These are phyloP conservation scores for Kickxella alabastrina DNA, from an alignment of 192 early-diverging fungal genomes.

Conservation along the genomic window DNA sequence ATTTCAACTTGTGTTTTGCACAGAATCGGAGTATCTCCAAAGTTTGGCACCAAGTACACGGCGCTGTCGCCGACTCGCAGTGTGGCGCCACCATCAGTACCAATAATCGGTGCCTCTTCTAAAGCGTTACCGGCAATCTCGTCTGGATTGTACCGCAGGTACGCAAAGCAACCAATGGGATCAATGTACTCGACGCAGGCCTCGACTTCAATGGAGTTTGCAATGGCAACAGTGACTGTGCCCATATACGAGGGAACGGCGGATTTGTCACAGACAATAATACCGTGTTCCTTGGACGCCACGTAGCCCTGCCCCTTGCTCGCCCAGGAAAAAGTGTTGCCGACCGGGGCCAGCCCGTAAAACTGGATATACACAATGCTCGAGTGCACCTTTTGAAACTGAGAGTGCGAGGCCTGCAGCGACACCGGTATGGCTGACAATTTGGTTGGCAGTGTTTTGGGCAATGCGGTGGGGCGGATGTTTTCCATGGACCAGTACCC, in stretches of 20 bases:
- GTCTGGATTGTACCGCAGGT: not conserved
- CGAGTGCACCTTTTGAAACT: not conserved
- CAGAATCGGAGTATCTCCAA: not conserved
- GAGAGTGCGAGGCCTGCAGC: not conserved
- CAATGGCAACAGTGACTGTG: constrained; percentile 79
- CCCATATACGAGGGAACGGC: constrained; percentile 73
- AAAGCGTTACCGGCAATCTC: not conserved
- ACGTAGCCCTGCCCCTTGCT: constrained; percentile 58
- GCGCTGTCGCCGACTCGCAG: not conserved
- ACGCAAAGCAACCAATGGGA: constrained; percentile 52
- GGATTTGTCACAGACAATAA: constrained; percentile 73
- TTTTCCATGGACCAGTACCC: constrained; percentile 2
- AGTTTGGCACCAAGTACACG: not conserved
- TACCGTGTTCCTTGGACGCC: constrained; percentile 64
- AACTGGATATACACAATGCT: not conserved
- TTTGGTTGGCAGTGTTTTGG: not conserved
- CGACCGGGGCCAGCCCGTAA: not conserved
- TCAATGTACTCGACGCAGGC: constrained; percentile 71
- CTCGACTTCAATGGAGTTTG: constrained; percentile 76
- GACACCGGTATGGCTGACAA: too few relatives aligned
- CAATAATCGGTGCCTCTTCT: not conserved
- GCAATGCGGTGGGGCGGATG: not conserved
- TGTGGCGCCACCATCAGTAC: too few relatives aligned
- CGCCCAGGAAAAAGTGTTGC: constrained; percentile 11
- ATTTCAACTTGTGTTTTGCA: not conserved